Conservation (phyloP, 1,284 basidiomycete genomes). For the Puccinia hordei region DNA sequence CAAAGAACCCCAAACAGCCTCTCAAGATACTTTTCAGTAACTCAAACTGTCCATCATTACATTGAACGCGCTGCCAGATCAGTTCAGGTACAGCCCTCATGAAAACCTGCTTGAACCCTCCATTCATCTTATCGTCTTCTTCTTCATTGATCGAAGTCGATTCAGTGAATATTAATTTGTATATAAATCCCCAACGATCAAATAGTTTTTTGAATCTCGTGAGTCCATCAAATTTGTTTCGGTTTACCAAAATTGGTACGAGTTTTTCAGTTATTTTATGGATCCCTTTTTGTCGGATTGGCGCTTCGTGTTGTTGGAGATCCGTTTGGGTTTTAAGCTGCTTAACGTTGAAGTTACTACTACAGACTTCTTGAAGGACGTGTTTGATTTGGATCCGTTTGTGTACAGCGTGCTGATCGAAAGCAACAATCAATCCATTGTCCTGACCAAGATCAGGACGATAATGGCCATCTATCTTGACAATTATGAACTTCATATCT, state of each 20-base stretch:
- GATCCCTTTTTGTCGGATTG: conserved; percentile 18
- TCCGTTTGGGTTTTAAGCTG: conserved; percentile 55
- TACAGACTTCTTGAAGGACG: conserved; percentile 72
- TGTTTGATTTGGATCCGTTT: conserved; percentile 84
- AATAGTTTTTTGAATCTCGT: conserved; percentile 7
- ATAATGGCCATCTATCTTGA: conserved; percentile 50
- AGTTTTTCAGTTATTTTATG: background rate
- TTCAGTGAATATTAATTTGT: background rate
- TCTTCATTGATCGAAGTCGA: background rate
- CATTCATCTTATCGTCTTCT: conserved; percentile 7
- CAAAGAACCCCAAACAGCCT: conserved; percentile 35
- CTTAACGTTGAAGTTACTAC: conserved; percentile 60
- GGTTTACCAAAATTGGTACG: conserved; percentile 66
- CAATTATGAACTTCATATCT: conserved; percentile 80
- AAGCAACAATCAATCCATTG: conserved; percentile 66
- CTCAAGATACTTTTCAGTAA: conserved; percentile 9
- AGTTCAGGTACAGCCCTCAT: conserved; percentile 32
- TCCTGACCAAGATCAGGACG: conserved; percentile 55
- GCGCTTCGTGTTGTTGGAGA: conserved; percentile 58
- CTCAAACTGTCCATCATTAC: background rate
- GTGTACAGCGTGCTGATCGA: conserved; percentile 95
- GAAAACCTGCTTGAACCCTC: conserved; percentile 14
- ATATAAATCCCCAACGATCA: conserved; percentile 36
- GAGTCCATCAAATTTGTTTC: conserved; percentile 66
- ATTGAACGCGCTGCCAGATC: background rate